Base-by-base conservation (phyloP, 495 filamentous ascomycete genomes). In the Hyaloscypha finlandica region DNA sequence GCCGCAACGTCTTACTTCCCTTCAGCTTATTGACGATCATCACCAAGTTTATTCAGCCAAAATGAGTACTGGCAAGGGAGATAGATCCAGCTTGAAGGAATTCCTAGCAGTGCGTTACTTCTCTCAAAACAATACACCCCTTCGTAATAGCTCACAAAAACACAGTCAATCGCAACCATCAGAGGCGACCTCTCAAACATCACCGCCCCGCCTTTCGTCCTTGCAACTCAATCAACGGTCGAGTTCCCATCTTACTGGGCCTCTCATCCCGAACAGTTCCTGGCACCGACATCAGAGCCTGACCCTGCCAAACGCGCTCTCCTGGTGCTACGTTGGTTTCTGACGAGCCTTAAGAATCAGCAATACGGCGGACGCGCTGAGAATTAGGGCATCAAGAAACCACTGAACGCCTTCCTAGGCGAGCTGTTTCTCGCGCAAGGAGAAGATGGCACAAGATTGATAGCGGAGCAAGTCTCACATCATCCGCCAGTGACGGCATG, bases 181-280 rank as follows among this genome's bases (percentile, higher is more conserved):
- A 96, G 91, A 77, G 95, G 94, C 70, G 95, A 98, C 72, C 86
- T 98, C 51, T 91, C 94, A 19, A 93, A 92, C 65, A 81, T 97
- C 78, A 97, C 94, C 39, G 94, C 95, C 20, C 94, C 94, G 53
- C 92, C 95, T 20, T 98, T 97, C 76, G 97, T 98, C 77, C 88
- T 97, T 32, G 94, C 92, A 58, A 87, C 90, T 32, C 96, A 90
- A 61, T 96, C 92, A 73, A 83, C 97, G 60, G 91, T 90, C 68
- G 95, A 98, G 76, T 97, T 95, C 81, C 93, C 91, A 66, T 92
- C 93, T 61, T 97, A 97, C 83, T 98, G 95, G 94, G 88, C 90
- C 51, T 94, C 97, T 76, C 93, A 97, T 73, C 94, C 94, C 2
- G 81, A 86, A 62, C 77, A 94, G 63, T 94, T 98, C 74, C 86